Base-by-base conservation (phyloP, 768 basidiomycete species). In the Saitozyma podzolica region DNA sequence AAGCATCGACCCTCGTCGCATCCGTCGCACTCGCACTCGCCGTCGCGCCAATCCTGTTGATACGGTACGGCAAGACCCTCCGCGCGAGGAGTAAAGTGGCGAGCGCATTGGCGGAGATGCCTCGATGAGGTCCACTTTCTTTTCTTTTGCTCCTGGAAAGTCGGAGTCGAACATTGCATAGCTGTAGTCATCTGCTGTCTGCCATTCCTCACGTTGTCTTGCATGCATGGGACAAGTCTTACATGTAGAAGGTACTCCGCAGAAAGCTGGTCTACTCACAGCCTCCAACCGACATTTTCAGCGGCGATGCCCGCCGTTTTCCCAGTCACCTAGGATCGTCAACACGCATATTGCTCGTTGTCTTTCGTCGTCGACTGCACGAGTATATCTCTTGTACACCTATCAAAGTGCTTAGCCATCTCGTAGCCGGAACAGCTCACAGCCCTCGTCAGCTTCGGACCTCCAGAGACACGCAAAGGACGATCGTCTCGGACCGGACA, bases 1-100 rank as follows among this genome's bases (percentile, higher is more conserved):
- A 73, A 58, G 76, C 77, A 2, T 67, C 70, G 1, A 77, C 77
- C 7, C 58, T 78, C 1, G 68, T 78, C 3, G 77, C 74, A 6
- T 64, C 59, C 50, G 43, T 78, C 19, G 75, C 75, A 1, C 40
- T 74, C 5, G 54, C 66, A 9, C 61, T 76, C 1, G 62, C 68
- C 8, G 54, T 63, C 10, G 73, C 73, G 7, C 77, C 77, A 0
- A 37, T 75, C 14, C 20, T 74, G n/a, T 51, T 78, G 9, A 51
- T 78, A 20, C 40, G 66, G 0, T 78, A 71, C 52, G 77, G 77
- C 4, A 65, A 72, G 52, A 48, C 50, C 8, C 53, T 78, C n/a
- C 50, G 77, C 40, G 68, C 73, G 9, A 62, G 67, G 47, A 75
- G 74, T 49, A 75, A 69, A 62, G 74, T 76, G 16, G 67, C 72